Base-by-base conservation (phyloP, 2,329 filamentous ascomycete species). In the Acephala macrosclerotiorum region DNA sequence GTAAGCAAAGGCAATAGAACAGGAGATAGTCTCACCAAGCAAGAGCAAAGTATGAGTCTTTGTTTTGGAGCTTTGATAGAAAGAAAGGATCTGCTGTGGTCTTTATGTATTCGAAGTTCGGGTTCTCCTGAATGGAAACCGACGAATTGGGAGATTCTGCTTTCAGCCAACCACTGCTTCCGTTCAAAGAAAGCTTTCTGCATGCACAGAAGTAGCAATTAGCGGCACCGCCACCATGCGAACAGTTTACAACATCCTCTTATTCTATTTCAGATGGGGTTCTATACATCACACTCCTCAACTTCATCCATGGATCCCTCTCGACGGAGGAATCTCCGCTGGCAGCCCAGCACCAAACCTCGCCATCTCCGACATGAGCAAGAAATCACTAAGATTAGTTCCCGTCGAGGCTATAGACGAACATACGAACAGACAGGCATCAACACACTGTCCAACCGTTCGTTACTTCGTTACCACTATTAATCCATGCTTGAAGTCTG, bases 81-180 rank as follows among this genome's bases (percentile, higher is more conserved):
- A 73, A 73, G 69, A 74, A 75, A 74, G 72, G 72, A 70, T 60
- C 60, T 71, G 64, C 25, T 60, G 63, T 68, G 66, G 62, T 63
- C 73, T 75, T 75, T 75, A 75, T 75, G 73, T 74, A 72, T 74
- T 74, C 64, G 60, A 63, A 55, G 64, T 63, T 61, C 55, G 61
- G 49, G 20, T 40, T 66, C 59, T 66, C 42, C 42, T 68, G 49
- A 71, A 71, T 64, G 47, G 56, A 70, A 70, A 63, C 63, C 47
- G 66, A 68, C 64, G 68, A 71, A 73, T 35, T 36, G 18, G 60
- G 63, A 22, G 55, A 58, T 58, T 65, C 72, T 74, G 74, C 64
- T 72, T 75, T 72, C 74, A 69, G 73, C 70, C 71, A 73, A 70
- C 70, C 67, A 72, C 71, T 73, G 71, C 63, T 72, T 71, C 70